Evolutionary conservation across 768 basidiomycete species (phyloP), one percentile per base, ranked within the genome.

Genomic region (Antrodiella citrinella): DNA sequence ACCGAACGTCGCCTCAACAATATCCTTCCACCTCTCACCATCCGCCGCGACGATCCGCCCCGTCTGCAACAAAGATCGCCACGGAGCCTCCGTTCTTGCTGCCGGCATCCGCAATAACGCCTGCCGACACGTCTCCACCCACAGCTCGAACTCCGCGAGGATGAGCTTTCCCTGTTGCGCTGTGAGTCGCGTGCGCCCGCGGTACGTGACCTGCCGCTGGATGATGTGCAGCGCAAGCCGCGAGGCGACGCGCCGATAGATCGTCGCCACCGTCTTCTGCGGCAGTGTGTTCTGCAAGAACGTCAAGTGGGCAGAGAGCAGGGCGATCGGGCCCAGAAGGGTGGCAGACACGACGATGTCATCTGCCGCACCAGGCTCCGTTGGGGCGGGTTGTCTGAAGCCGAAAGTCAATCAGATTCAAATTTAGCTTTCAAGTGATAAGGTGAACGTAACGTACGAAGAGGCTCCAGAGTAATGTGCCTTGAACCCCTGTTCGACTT

Each of bases 141-240:
- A 92, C 44, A 91, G 73, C 60, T 82, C 76, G 69, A 80, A 81
- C 65, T 98, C 93, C 1, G 77, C 76, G 19, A 71, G 71, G 19
- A 95, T 73, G 19, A 69, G 67, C 51, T 72, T 74, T 3, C 84
- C 88, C 49, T 90, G 84, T 5, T 64, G 59, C 2, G 74, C 64
- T 25, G 75, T 72, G 50, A 93, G 71, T 48, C 72, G 71, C 4
- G 69, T 76, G 52, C 78, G 78, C 0, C 89, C 84, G 40, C 90
- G 82, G 61, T 87, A 88, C 35, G 86, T 64, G 48, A 96, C 81
- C 51, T 86, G 81, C 12, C 93, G 85, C 55, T 93, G 89, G 18
- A 88, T 68, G 47, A 98, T 82, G 61, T 93, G 81, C 45, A 85
- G 80, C 0, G 86, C 73, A 11, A 98, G 60, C 30, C 80, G 78